Conservation (phyloP, 139 green algal species). For the Tetradesmus lagerheimii region DNA sequence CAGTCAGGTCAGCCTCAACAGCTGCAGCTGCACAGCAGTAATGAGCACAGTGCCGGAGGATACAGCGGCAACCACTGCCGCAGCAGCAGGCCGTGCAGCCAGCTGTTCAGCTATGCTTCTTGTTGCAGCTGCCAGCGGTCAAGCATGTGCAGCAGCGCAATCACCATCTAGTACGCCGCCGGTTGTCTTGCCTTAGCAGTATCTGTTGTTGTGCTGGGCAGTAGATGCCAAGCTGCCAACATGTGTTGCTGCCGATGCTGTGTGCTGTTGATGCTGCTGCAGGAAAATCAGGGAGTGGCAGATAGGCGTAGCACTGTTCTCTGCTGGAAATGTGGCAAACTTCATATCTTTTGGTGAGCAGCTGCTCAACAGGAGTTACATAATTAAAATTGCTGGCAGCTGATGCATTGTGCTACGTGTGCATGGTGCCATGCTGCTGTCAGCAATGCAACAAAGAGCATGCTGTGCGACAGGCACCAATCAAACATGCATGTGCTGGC, state of each 20-base stretch:
- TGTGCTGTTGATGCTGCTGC: conserved; percentile 17
- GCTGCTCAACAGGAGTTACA: not conserved
- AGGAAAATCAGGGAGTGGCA: conserved; percentile 74
- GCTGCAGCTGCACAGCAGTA: not conserved
- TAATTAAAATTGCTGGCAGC: not conserved
- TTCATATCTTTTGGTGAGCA: conserved; percentile 79
- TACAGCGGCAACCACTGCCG: not conserved
- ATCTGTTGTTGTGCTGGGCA: not conserved
- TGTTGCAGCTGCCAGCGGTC: not conserved
- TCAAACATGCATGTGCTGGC: too few relatives aligned
- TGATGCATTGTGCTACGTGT: not conserved
- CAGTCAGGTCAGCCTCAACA: conserved; percentile 31
- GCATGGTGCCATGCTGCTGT: too few relatives aligned
- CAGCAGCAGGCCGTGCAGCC: not conserved
- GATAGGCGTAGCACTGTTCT: conserved; percentile 77
- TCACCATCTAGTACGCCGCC: too few relatives aligned
- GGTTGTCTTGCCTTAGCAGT: not conserved
- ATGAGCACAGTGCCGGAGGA: not conserved
- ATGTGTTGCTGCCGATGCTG: not conserved
- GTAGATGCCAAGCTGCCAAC: not conserved
- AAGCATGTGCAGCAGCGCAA: not conserved
- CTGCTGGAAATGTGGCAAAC: conserved; percentile 81
- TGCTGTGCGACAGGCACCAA: too few relatives aligned
- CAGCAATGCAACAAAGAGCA: not conserved
- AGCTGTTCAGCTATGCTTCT: not conserved